Percentiles rank a stretch among this genome's conserved stretches.
These are phyloP conservation scores for Tolypocladium cylindrosporum DNA, from an alignment of 2,329 filamentous ascomycete genomes.

Conservation along the genomic window DNA sequence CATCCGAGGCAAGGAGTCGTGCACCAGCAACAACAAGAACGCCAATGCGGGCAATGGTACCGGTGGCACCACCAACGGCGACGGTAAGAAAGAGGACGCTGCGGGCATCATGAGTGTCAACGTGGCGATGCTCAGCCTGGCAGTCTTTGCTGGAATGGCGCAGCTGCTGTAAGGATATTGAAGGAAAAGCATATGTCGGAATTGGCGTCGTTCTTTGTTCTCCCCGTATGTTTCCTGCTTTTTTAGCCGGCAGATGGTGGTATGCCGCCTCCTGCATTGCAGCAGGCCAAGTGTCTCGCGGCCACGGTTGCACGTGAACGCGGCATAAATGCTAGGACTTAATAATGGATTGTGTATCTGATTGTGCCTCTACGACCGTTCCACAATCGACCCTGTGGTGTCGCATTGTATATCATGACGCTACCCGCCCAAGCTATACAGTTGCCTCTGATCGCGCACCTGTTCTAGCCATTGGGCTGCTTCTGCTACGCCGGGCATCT, in stretches of 20 bases:
- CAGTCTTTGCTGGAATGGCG: constrained; percentile 34
- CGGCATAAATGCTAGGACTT: constrained; percentile 28
- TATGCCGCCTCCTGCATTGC: constrained; percentile 19
- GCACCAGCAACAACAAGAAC: constrained; percentile 38
- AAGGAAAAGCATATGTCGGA: constrained; percentile 17
- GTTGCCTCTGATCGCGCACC: background rate
- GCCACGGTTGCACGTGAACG: constrained; percentile 4
- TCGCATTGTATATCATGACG: background rate
- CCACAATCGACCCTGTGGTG: background rate
- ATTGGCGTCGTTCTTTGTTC: constrained; percentile 26
- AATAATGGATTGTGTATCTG: constrained; percentile 33
- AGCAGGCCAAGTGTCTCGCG: constrained; percentile 15
- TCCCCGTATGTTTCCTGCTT: constrained; percentile 20
- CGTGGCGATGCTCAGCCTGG: constrained; percentile 35
- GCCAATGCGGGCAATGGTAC: constrained; percentile 37
- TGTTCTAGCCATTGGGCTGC: background rate
- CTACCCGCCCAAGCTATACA: background rate
- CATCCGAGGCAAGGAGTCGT: constrained; percentile 33
- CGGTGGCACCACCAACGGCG: constrained; percentile 13
- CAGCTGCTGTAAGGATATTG: constrained; percentile 38
- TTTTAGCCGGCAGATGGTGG: constrained; percentile 23
- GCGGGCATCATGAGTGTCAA: constrained; percentile 36
- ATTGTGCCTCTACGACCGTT: constrained; percentile 3
- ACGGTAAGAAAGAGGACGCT: constrained; percentile 24
- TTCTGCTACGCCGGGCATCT: too few species aligned